These are phyloP conservation scores for Ustilago xerochloae DNA, from an alignment of 1,284 basidiomycete genomes.

Conservation along the genomic window DNA sequence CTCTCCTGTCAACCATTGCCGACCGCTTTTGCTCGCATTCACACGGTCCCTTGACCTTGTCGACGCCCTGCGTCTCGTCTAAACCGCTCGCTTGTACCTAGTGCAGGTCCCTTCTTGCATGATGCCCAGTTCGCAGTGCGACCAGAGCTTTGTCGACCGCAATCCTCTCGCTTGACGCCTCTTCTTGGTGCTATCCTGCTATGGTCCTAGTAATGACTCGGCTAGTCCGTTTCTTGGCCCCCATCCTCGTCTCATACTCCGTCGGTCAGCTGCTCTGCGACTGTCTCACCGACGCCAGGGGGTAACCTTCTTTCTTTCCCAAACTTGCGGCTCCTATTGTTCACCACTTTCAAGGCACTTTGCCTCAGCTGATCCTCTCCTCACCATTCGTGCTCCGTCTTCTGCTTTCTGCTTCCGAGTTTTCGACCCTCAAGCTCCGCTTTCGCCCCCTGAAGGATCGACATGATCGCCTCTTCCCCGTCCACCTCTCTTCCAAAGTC, in stretches of 20 bases:
- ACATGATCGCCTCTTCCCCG: not conserved
- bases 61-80: not conserved
- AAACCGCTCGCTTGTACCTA: not conserved
- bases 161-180: not conserved
- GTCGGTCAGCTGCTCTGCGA: slow-evolving; percentile 6
- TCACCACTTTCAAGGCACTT: not conserved
- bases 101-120: not conserved
- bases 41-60: not conserved
- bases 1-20: not conserved
- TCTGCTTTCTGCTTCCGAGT: no score
- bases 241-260: no score
- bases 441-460: not conserved
- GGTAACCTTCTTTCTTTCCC: no score
- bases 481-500: not conserved
- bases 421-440: no score
- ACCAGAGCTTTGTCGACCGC: not conserved
- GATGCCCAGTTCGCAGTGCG: not conserved
- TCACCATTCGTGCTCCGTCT: not conserved
- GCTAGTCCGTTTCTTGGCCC: not conserved
- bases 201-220: no score
- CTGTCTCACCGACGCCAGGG: not conserved
- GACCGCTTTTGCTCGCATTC: not conserved
- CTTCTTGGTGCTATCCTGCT: not conserved
- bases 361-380: not conserved
- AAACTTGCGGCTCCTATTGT: not conserved